Conservation (phyloP, 148 eudicot genomes). For the Drosera capensis region DNA sequence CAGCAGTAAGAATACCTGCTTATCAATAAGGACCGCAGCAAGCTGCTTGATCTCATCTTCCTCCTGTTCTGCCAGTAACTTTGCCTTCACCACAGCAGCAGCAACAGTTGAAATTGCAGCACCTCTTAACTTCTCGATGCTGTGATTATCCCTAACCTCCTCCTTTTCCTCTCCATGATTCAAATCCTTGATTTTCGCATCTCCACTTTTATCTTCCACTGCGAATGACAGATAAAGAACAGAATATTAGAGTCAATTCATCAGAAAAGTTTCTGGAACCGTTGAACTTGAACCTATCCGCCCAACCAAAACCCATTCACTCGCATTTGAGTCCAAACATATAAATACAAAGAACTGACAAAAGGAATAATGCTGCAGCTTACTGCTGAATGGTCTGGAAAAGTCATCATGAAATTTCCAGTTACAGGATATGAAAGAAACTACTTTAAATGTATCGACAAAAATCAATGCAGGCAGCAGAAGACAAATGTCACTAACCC, state of each 20-base stretch:
- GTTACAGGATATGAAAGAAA: too few relatives aligned
- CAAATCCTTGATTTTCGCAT: constrained; percentile 16
- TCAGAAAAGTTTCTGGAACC: constrained; percentile 1
- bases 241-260: constrained; percentile 1
- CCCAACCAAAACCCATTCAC: too few relatives aligned
- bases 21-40: constrained; percentile 60
- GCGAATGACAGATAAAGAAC: constrained; percentile 1
- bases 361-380: too few relatives aligned
- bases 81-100: constrained; percentile 94
- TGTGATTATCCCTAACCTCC: constrained; percentile 19
- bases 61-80: constrained; percentile 82
- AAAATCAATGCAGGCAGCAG: too few relatives aligned
- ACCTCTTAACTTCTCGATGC: constrained; percentile 41
- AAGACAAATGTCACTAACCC: too few relatives aligned
- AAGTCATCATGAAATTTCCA: too few relatives aligned
- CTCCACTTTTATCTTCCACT: constrained; percentile 22
- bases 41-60: constrained; percentile 81
- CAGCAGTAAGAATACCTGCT: constrained; percentile 44
- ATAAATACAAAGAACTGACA: too few relatives aligned
- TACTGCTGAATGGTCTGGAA: too few relatives aligned
- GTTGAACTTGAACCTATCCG: background rate
- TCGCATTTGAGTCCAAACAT: too few relatives aligned
- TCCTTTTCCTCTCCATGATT: too few relatives aligned
- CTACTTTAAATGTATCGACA: too few relatives aligned
- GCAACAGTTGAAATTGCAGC: constrained; percentile 75